phyloP scores from a whole-genome alignment of 1,284 basidiomycete genomes.

The Exsudoporus floridanus region DNA sequence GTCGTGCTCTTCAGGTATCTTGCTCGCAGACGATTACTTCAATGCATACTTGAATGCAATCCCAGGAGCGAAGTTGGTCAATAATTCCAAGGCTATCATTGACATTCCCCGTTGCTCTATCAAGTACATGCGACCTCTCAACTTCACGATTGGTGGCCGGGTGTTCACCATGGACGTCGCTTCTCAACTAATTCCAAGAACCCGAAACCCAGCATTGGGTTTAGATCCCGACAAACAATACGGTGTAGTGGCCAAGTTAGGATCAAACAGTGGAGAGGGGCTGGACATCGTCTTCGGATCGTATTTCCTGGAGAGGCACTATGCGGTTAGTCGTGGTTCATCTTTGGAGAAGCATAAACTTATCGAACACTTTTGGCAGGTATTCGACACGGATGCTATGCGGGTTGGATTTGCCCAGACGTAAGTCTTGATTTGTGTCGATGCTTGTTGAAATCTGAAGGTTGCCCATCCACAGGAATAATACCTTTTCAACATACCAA shows the following conservation, averaged over 20 bases:
- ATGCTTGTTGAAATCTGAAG: too few species aligned
- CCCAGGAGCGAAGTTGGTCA: slow-evolving; percentile 16
- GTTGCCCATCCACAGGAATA: too few species aligned
- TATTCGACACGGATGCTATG: slow-evolving; percentile 23
- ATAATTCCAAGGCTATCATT: slow-evolving; percentile 19
- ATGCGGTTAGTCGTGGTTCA: slow-evolving; percentile 15
- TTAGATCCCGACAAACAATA: slow-evolving; percentile 18
- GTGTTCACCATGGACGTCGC: slow-evolving; percentile 22
- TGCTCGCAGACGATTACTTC: slow-evolving; percentile 27
- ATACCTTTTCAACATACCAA: too few species aligned
- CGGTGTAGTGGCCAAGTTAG: slow-evolving; percentile 13
- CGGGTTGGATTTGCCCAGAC: slow-evolving; percentile 29
- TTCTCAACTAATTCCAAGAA: slow-evolving; percentile 26
- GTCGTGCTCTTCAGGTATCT: slow-evolving; percentile 10
- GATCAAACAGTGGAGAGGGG: slow-evolving; percentile 13
- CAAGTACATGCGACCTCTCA: slow-evolving; percentile 20
- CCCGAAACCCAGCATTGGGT: slow-evolving; percentile 21
- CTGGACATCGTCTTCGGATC: slow-evolving; percentile 29
- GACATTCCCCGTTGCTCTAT: slow-evolving; percentile 20
- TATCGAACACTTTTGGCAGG: slow-evolving; percentile 6
- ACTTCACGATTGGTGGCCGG: slow-evolving; percentile 18
- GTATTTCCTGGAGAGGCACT: slow-evolving; percentile 33
- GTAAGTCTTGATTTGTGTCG: too few species aligned
- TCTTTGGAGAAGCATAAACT: background rate
- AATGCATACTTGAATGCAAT: slow-evolving; percentile 18